phyloP scores from a whole-genome alignment of 2,329 filamentous ascomycete species.

The Verticillium albo-atrum region DNA sequence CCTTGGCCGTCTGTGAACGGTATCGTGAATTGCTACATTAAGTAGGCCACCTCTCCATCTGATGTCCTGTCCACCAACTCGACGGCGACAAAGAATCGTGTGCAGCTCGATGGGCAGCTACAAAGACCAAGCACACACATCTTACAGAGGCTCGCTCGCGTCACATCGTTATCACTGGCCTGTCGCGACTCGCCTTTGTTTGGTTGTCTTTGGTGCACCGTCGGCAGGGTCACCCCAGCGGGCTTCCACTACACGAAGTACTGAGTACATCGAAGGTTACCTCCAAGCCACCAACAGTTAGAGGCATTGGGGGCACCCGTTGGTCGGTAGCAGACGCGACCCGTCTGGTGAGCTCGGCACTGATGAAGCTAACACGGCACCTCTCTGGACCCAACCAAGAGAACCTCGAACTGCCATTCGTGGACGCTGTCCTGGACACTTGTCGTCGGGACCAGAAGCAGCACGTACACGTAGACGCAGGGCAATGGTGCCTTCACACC shows the following conservation, averaged over 20 bases:
- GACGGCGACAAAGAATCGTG: no score
- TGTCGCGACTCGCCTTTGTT: not conserved
- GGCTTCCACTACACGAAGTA: not conserved
- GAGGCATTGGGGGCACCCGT: not conserved
- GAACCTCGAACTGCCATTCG: not conserved
- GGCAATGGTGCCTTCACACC: no score
- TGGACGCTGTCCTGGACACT: no score
- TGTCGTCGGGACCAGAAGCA: no score
- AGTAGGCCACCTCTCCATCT: no score
- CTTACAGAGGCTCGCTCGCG: not conserved
- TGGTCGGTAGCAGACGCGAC: not conserved
- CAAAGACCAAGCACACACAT: not conserved
- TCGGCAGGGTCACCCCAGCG: not conserved
- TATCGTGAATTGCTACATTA: no score
- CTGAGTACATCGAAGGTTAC: not conserved
- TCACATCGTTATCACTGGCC: not conserved
- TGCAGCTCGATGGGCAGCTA: no score
- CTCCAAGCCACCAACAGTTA: not conserved
- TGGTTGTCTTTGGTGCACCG: no score
- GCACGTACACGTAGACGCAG: no score
- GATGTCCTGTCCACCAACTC: no score
- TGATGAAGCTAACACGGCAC: not conserved
- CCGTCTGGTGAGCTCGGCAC: not conserved
- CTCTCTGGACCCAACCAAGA: not conserved
- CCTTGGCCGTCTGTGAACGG: no score